A percentile compares a stretch with the other conserved stretches of the same genome.
phyloP scores from a whole-genome alignment of 805 yeast species.

The Blastobotrys americana region DNA sequence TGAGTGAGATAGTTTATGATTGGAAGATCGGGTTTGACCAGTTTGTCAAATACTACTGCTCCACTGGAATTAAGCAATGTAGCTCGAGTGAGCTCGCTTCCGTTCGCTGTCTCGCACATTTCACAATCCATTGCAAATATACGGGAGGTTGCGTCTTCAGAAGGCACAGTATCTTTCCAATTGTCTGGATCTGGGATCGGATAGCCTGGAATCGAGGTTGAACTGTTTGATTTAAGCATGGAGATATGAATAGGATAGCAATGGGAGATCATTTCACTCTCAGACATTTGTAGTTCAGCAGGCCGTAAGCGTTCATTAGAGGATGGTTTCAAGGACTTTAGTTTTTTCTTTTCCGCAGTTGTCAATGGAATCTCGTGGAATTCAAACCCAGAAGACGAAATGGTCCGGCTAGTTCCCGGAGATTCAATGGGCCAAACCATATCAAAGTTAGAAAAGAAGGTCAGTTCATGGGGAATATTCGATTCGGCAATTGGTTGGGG shows the following conservation, averaged over 20 bases:
- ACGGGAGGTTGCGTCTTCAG: conserved; percentile 42
- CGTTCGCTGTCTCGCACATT: conserved; percentile 64
- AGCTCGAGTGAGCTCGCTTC: conserved; percentile 58
- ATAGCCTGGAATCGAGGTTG: conserved; percentile 36
- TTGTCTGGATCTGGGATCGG: not conserved
- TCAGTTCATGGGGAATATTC: conserved; percentile 17
- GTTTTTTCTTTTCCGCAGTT: conserved; percentile 45
- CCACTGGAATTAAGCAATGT: conserved; percentile 59
- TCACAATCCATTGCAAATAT: conserved; percentile 89
- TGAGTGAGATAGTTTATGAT: conserved; percentile 76
- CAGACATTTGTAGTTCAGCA: conserved; percentile 46
- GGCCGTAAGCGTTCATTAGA: conserved; percentile 33
- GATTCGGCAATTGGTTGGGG: conserved; percentile 5
- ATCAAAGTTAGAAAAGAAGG: conserved; percentile 37
- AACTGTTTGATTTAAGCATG: conserved; percentile 39
- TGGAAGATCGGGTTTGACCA: conserved; percentile 68
- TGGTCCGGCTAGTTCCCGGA: conserved; percentile 59
- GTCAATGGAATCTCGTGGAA: conserved; percentile 52
- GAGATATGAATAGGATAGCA: conserved; percentile 53
- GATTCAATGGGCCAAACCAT: conserved; percentile 43
- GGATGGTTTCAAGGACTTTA: conserved; percentile 17
- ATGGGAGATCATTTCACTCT: conserved; percentile 42
- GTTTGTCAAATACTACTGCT: conserved; percentile 57
- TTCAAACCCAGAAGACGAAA: conserved; percentile 48
- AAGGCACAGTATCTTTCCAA: conserved; percentile 23